Evolutionary conservation across 1,139 yeast genomes (phyloP).

Genomic region (Schwanniomyces etchellsii): DNA sequence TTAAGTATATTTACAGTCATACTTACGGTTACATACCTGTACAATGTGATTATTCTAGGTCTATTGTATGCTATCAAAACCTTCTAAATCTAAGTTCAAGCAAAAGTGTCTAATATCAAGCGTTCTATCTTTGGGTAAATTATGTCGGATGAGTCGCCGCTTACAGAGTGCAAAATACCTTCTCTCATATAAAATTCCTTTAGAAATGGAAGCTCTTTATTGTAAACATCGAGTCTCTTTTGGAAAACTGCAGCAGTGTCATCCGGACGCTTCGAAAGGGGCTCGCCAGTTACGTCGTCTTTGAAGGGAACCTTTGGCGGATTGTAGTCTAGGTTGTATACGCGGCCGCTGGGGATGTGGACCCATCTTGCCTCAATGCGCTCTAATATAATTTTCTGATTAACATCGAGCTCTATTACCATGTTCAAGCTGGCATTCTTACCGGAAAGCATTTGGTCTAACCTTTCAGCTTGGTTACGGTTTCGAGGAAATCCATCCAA

Average conservation of each 20-base stretch:
- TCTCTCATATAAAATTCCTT: slow-evolving; percentile 50
- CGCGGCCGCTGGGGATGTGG: slow-evolving; percentile 78
- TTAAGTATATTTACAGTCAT: too few species aligned
- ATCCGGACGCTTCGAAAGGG: slow-evolving; percentile 70
- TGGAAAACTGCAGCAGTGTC: slow-evolving; percentile 70
- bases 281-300: slow-evolving; percentile 89
- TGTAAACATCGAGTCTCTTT: slow-evolving; percentile 60
- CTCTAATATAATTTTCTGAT: slow-evolving; percentile 68
- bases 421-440: slow-evolving; percentile 48
- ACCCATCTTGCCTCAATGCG: slow-evolving; percentile 85
- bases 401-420: slow-evolving; percentile 82
- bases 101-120: slow-evolving; percentile 33
- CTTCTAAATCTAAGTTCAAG: slow-evolving; percentile 15
- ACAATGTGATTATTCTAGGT: too few species aligned
- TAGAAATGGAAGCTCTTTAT: slow-evolving; percentile 55
- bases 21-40: too few species aligned
- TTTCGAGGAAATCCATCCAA: slow-evolving; percentile 94
- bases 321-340: slow-evolving; percentile 78
- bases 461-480: slow-evolving; percentile 56
- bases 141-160: slow-evolving; percentile 79
- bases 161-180: slow-evolving; percentile 52
- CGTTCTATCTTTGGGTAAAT: slow-evolving; percentile 65
- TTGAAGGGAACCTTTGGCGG: slow-evolving; percentile 79
- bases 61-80: neutral
- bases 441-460: slow-evolving; percentile 42